Conservation (phyloP, 139 green algal species). For the Klebsormidium nitens region DNA sequence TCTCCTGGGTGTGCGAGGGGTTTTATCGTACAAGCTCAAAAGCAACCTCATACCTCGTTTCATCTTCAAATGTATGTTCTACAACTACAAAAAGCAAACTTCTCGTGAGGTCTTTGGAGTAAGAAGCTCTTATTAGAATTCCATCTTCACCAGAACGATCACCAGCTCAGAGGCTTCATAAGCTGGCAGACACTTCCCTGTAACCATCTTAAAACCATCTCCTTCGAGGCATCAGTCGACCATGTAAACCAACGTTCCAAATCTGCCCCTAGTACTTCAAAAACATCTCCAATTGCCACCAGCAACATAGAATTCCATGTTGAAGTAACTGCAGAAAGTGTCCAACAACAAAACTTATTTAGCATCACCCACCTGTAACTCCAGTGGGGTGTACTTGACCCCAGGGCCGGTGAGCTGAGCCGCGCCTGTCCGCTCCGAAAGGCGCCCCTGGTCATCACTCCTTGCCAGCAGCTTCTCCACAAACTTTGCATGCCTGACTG, state of each 20-base stretch:
- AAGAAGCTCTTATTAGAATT: too few species aligned
- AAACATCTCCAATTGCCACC: neutral
- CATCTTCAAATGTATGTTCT: too few species aligned
- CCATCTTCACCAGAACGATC: too few species aligned
- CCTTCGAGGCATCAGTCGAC: neutral
- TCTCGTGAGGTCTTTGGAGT: too few species aligned
- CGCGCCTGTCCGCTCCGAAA: neutral
- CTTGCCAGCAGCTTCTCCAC: constrained; percentile 14
- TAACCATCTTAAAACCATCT: neutral
- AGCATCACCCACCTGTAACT: constrained; percentile 3
- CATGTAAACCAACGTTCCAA: neutral
- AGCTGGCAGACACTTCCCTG: neutral
- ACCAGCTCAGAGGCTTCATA: too few species aligned
- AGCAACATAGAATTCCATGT: neutral
- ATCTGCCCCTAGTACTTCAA: neutral
- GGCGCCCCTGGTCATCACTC: neutral
- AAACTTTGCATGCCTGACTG: constrained; percentile 6
- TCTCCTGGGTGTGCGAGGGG: neutral
- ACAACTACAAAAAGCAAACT: too few species aligned
- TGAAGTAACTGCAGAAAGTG: neutral
- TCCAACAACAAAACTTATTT: neutral
- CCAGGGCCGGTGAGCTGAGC: neutral
- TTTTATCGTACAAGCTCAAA: neutral
- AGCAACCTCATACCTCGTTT: neutral
- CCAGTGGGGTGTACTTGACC: constrained; percentile 35